A percentile compares a stretch with the other conserved stretches of the same genome.
Evolutionary conservation across 805 yeast genomes (phyloP).

Genomic region (Deakozyma indianensis): DNA sequence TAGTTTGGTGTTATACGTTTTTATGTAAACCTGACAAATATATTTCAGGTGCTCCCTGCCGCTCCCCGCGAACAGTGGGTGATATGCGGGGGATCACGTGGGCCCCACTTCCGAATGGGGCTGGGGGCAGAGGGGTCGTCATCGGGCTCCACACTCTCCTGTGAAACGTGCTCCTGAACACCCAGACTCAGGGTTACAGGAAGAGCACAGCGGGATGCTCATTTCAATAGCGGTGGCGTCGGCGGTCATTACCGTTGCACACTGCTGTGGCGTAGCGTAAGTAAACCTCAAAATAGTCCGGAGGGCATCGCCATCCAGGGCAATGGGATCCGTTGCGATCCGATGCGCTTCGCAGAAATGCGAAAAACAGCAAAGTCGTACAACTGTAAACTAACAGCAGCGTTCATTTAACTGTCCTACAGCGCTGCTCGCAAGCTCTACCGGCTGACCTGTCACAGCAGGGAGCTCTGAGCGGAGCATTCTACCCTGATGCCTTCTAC

Average conservation of each 20-base stretch:
- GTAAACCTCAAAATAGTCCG: constrained; percentile 3
- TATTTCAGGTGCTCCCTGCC: no score
- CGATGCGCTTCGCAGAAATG: no score
- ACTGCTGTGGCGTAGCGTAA: constrained; percentile 15
- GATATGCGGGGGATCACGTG: no score
- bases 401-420: constrained; percentile 13
- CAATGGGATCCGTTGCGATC: no score
- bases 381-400: constrained; percentile 4
- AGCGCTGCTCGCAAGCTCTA: constrained; percentile 13
- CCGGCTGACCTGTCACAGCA: constrained; percentile 22
- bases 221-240: constrained; percentile 1
- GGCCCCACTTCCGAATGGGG: no score
- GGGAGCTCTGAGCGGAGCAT: constrained; percentile 40
- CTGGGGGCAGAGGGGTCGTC: no score
- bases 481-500: constrained; percentile 58
- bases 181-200: not conserved
- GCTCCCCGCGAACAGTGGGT: no score
- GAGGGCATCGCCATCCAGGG: not conserved
- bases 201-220: not conserved
- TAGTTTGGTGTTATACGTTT: not conserved
- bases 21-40: no score
- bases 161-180: no score
- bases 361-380: no score
- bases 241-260: constrained; percentile 4
- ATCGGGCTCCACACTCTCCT: no score